Percentiles rank a stretch among this genome's conserved stretches.
These are phyloP conservation scores for Phytophthora ramorum DNA, from an alignment of 352 stramenopile genomes.

Conservation along the genomic window DNA sequence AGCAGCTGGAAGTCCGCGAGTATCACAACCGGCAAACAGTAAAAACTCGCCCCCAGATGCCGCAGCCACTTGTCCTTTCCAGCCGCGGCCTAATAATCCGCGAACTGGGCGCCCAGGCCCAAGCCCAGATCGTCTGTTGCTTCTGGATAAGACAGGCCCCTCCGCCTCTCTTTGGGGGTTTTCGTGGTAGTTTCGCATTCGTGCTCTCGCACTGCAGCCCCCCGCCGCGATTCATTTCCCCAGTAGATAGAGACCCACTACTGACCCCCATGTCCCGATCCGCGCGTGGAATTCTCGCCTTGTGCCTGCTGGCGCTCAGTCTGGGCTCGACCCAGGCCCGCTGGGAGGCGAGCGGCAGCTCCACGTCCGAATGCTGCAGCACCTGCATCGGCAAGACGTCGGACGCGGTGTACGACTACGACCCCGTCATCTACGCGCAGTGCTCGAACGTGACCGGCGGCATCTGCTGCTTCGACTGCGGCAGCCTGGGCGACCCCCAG, in stretches of 20 bases:
- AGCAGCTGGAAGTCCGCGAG: slow-evolving; percentile 4
- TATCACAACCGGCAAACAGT: slow-evolving; percentile 13
- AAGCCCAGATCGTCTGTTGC: slow-evolving; percentile 7
- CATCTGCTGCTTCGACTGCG: slow-evolving; percentile 81
- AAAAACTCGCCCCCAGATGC: slow-evolving; percentile 14
- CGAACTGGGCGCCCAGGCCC: neutral
- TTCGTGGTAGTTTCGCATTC: slow-evolving; percentile 28
- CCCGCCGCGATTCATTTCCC: slow-evolving; percentile 19
- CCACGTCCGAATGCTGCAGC: slow-evolving; percentile 55
- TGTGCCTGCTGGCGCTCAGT: neutral
- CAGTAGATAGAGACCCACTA: slow-evolving; percentile 11
- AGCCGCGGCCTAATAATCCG: neutral
- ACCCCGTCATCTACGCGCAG: slow-evolving; percentile 65
- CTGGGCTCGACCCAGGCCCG: slow-evolving; percentile 2
- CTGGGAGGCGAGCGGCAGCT: slow-evolving; percentile 25
- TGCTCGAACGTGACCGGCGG: slow-evolving; percentile 54
- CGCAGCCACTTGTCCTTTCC: neutral
- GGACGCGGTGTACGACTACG: slow-evolving; percentile 64
- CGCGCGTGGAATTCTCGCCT: neutral
- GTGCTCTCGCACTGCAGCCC: neutral
- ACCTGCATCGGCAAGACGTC: slow-evolving; percentile 76
- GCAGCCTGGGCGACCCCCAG: slow-evolving; percentile 42
- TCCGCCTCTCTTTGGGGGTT: slow-evolving; percentile 33
- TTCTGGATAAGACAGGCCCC: slow-evolving; percentile 33
- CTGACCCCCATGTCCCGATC: neutral